Percentiles rank a stretch among this genome's conserved stretches.
Evolutionary conservation across 805 yeast genomes (phyloP).

Genomic region (Candida manassasensis): DNA sequence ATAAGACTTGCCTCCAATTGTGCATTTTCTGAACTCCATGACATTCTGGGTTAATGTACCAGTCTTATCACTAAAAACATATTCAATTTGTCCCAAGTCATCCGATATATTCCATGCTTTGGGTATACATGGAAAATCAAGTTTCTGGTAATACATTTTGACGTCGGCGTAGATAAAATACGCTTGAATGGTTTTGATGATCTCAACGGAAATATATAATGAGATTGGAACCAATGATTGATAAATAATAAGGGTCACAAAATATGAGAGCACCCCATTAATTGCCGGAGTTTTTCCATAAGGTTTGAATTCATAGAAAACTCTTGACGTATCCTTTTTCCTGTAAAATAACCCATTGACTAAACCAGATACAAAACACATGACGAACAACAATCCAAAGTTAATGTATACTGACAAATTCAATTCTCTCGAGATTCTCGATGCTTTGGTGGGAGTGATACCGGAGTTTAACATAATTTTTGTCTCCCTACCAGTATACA

Average conservation of each 20-base stretch:
- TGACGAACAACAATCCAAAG: constrained; percentile 53
- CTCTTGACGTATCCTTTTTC: constrained; percentile 39
- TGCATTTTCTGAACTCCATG: constrained; percentile 77
- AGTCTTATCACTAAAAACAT: constrained; percentile 77
- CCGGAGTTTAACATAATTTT: constrained; percentile 79
- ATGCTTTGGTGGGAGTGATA: constrained; percentile 67
- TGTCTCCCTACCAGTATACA: constrained; percentile 74
- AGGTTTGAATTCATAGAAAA: constrained; percentile 58
- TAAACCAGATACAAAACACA: constrained; percentile 67
- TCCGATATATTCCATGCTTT: constrained; percentile 82
- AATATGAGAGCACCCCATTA: constrained; percentile 64
- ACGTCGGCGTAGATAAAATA: constrained; percentile 68
- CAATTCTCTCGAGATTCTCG: constrained; percentile 60
- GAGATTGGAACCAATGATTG: constrained; percentile 81
- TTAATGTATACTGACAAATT: constrained; percentile 64
- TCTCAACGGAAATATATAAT: constrained; percentile 71
- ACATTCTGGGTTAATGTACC: constrained; percentile 81
- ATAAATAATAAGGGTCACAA: constrained; percentile 67
- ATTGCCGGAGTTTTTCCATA: constrained; percentile 55
- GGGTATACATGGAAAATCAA: constrained; percentile 76
- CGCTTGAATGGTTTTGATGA: constrained; percentile 73
- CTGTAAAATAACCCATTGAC: constrained; percentile 63
- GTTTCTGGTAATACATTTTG: constrained; percentile 60
- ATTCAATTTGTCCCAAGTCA: constrained; percentile 80
- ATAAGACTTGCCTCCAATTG: constrained; percentile 61